Evolutionary conservation across 805 yeast genomes (phyloP).

Genomic region (Schwanniomyces vanrijiae): DNA sequence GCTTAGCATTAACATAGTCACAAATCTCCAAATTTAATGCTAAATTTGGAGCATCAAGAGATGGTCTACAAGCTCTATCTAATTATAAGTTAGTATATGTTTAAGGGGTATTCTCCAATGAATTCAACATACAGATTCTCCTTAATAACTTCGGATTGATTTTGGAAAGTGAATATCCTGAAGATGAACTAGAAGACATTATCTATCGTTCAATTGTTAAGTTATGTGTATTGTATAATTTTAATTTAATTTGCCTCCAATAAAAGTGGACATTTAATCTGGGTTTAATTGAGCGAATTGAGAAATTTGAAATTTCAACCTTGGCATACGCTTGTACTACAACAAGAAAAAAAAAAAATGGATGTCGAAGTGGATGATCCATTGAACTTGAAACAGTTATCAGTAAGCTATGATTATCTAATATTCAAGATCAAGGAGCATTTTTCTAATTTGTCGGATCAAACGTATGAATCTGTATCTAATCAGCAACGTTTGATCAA

Average conservation of each 20-base stretch:
- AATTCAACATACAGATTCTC: constrained; percentile 38
- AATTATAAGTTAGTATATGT: constrained; percentile 3
- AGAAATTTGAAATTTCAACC: neutral
- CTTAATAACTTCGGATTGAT: constrained; percentile 48
- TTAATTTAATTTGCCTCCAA: neutral
- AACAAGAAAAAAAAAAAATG: neutral
- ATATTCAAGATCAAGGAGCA: constrained; percentile 61
- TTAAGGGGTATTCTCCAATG: neutral
- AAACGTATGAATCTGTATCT: constrained; percentile 29
- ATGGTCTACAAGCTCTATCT: constrained; percentile 85
- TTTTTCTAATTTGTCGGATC: constrained; percentile 46
- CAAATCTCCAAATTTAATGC: constrained; percentile 89
- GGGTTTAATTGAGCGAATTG: neutral
- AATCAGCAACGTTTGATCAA: constrained; percentile 30
- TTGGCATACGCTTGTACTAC: neutral
- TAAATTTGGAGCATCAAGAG: constrained; percentile 82
- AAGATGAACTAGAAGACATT: constrained; percentile 14
- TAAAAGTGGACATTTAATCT: neutral
- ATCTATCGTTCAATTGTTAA: constrained; percentile 1
- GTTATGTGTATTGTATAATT: neutral
- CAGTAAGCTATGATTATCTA: constrained; percentile 64
- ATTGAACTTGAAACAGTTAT: constrained; percentile 56
- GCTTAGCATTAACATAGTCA: constrained; percentile 88
- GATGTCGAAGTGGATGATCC: constrained; percentile 49
- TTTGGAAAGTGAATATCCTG: constrained; percentile 40